Evolutionary conservation across 2,329 filamentous ascomycete genomes (phyloP).

Genomic region (Beauveria asiatica): DNA sequence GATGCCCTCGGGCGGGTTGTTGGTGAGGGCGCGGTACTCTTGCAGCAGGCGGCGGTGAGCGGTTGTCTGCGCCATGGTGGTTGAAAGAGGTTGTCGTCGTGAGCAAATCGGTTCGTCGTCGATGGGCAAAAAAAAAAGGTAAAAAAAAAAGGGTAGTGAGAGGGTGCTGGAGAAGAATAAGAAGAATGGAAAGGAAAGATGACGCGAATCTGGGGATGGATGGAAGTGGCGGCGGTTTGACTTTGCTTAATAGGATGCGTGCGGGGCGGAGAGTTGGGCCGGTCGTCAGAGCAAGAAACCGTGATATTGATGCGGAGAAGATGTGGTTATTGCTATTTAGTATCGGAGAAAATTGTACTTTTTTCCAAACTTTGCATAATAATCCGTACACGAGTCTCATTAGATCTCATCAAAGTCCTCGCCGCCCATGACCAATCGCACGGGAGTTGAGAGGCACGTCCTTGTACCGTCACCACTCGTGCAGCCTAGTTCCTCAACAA

Average conservation of each 20-base stretch:
- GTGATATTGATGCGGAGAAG: too few relatives aligned
- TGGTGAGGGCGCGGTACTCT: constrained; percentile 90
- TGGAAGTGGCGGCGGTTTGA: background rate
- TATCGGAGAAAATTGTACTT: too few relatives aligned
- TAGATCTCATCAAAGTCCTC: too few relatives aligned
- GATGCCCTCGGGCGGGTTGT: constrained; percentile 95
- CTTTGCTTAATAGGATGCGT: background rate
- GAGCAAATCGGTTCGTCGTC: background rate
- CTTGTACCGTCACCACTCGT: background rate
- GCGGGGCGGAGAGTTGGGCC: background rate
- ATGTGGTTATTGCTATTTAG: too few relatives aligned
- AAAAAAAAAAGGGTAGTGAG: background rate
- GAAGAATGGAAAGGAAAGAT: too few relatives aligned
- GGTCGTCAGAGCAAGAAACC: background rate
- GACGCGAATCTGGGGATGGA: background rate
- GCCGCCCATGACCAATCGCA: background rate
- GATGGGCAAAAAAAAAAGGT: too few relatives aligned
- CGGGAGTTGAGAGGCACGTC: background rate
- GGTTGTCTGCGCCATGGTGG: constrained; percentile 48
- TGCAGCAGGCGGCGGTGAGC: constrained; percentile 79
- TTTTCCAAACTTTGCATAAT: too few relatives aligned
- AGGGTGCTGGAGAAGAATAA: too few relatives aligned
- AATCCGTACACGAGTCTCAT: too few relatives aligned
- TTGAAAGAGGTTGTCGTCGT: too few relatives aligned
- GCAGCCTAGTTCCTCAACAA: constrained; percentile 2